Percentiles rank a stretch among this genome's conserved stretches.
phyloP scores from a whole-genome alignment of 768 basidiomycete genomes.

The Obba rivulosa region DNA sequence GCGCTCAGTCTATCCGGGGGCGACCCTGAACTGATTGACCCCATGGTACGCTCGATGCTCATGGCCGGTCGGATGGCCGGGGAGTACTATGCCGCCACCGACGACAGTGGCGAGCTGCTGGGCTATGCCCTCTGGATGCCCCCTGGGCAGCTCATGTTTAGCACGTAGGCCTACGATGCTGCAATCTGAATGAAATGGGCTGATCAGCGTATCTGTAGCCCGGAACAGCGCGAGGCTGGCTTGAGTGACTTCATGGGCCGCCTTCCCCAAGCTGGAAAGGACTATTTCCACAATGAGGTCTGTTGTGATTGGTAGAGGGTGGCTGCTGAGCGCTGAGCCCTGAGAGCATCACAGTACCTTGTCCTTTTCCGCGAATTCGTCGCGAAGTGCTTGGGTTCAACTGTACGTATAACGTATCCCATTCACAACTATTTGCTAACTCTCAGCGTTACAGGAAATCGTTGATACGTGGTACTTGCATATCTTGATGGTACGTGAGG shows the following conservation, averaged over 20 bases:
- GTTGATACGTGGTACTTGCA: conserved; percentile 14
- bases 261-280: conserved; percentile 14
- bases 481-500: conserved; percentile 9
- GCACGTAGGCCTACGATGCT: conserved; percentile 6
- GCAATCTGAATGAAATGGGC: background rate
- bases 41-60: conserved; percentile 13
- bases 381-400: conserved; percentile 8
- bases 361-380: conserved; percentile 11
- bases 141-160: conserved; percentile 10
- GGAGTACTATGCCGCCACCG: conserved; percentile 12
- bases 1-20: conserved; percentile 14
- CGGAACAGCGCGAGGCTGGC: conserved; percentile 11
- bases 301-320: too few species aligned
- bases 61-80: conserved; percentile 12
- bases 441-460: conserved; percentile 2
- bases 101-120: conserved; percentile 10
- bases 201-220: too few species aligned
- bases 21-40: conserved; percentile 5
- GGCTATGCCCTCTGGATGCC: conserved; percentile 11
- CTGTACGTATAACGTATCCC: conserved; percentile 1
- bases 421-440: background rate
- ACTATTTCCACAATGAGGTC: conserved; percentile 9
- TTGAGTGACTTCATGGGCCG: conserved; percentile 11
- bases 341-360: conserved; percentile 5
- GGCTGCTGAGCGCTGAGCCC: background rate